Base-by-base conservation (phyloP, 2,329 filamentous ascomycete genomes). In the Cryphonectria parasitica region DNA sequence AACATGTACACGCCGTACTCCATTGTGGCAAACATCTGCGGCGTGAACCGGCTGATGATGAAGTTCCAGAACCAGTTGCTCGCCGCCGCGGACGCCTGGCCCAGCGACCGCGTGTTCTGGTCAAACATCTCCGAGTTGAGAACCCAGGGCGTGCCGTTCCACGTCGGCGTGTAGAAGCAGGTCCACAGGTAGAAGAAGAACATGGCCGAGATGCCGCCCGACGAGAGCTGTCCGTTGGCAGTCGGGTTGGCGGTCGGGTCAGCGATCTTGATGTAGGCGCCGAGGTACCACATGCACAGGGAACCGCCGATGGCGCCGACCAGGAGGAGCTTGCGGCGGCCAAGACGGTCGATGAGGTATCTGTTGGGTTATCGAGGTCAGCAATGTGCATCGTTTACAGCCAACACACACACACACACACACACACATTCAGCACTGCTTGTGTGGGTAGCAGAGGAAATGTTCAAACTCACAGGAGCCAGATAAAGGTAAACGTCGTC, bases 181-280 rank as follows among this genome's bases (percentile, higher is more conserved):
- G 91, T 92, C 88, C 89, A 93, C 0, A 93, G 83, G 76, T 92
- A 93, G 82, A 93, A 92, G 83, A 93, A 92, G 79, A 90, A 89
- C 71, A 91, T 85, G 45, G 89, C 89, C 0, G 87, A 87, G 68
- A 89, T 87, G 19, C 89, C 89, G 31, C 76, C 80, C 1, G 76
- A 67, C 17, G 75, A 74, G 54, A 80, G 72, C n/a, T 72, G 56
- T 11, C 74, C 78, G 7, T 76, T 76, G 4, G 67, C 77, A 1
- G 78, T 56, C 56, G 71, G 76, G 36, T 82, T 79, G 2, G 74
- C 69, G 34, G 64, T 78, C 0, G 84, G 80, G 54, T 83, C 77
- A 19, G 84, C 81, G 22, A 88, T 77, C 71, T 85, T 85, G 77
- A 90, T 88, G 77, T 90, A 90, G 0, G 82, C 85, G 36, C 88